Conservation (phyloP, 2,329 filamentous ascomycete species). For the Clonostachys byssicola region DNA sequence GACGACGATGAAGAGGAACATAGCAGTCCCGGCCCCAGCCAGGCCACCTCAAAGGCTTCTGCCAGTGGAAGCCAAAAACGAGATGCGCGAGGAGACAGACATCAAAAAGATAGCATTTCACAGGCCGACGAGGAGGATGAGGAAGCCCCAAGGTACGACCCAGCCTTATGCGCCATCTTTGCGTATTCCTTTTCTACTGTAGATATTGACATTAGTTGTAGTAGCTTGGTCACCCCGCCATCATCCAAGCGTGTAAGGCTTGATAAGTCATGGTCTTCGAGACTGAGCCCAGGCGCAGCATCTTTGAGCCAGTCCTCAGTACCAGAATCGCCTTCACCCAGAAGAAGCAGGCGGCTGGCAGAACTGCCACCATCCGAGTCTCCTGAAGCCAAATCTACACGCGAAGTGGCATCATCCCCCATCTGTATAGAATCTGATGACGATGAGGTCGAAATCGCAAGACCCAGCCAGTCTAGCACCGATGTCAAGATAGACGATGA, state of each 20-base stretch:
- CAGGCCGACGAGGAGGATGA: background rate
- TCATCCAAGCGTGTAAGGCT: conserved; percentile 30
- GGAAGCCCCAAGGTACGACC: no score
- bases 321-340: no score
- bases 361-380: no score
- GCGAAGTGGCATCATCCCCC: no score
- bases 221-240: conserved; percentile 27
- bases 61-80: conserved; percentile 1
- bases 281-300: conserved; percentile 3
- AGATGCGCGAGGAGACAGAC: conserved; percentile 1
- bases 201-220: conserved; percentile 5
- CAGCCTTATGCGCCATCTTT: no score
- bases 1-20: background rate
- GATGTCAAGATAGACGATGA: conserved; percentile 1
- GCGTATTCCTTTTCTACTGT: no score
- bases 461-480: background rate
- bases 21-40: background rate
- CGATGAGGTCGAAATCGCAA: background rate
- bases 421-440: background rate
- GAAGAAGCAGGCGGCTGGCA: no score
- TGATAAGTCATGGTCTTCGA: conserved; percentile 11
- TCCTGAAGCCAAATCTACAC: no score
- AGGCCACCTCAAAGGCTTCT: conserved; percentile 6
- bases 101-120: background rate
- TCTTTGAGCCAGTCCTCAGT: no score